Percentiles rank a stretch among this genome's conserved stretches.
phyloP scores from a whole-genome alignment of 768 basidiomycete genomes.

The Leccinum aurantiacum region DNA sequence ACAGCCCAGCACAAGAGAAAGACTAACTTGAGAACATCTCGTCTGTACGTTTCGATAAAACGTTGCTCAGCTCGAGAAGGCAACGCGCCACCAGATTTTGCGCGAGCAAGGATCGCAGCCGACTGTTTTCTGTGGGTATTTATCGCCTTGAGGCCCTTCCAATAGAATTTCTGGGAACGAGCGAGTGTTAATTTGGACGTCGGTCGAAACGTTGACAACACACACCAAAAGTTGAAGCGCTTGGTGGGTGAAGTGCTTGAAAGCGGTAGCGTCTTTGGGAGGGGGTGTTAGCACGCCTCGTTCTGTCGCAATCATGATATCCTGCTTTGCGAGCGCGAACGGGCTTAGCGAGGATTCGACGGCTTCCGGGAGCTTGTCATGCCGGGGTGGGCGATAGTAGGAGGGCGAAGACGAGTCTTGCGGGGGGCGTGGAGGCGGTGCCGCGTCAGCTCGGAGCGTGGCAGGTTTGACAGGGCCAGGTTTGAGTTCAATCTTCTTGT shows the following conservation, averaged over 20 bases:
- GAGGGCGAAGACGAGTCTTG: slow-evolving; percentile 28
- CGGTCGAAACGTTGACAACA: slow-evolving; percentile 14
- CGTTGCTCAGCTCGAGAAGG: slow-evolving; percentile 68
- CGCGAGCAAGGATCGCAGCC: slow-evolving; percentile 52
- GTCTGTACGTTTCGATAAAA: slow-evolving; percentile 63
- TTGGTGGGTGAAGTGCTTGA: slow-evolving; percentile 50
- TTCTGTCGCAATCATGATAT: slow-evolving; percentile 61
- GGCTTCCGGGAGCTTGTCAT: slow-evolving; percentile 19
- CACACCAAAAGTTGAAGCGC: slow-evolving; percentile 47
- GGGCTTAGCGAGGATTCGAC: slow-evolving; percentile 27
- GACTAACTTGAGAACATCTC: slow-evolving; percentile 69
- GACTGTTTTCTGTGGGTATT: slow-evolving; percentile 58
- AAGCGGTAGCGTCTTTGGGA: slow-evolving; percentile 58
- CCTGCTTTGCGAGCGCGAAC: slow-evolving; percentile 56
- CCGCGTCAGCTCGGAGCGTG: slow-evolving; percentile 22
- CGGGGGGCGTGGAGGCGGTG: slow-evolving; percentile 20
- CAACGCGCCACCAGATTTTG: slow-evolving; percentile 57
- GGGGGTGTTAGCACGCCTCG: slow-evolving; percentile 71
- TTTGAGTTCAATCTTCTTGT: slow-evolving; percentile 56
- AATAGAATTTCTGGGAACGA: slow-evolving; percentile 74
- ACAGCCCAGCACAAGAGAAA: slow-evolving; percentile 1
- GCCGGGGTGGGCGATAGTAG: slow-evolving; percentile 28
- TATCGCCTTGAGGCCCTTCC: slow-evolving; percentile 70
- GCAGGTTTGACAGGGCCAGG: slow-evolving; percentile 59
- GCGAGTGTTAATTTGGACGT: neutral